phyloP scores from a whole-genome alignment of 192 early-diverging fungal species.

The Coemansia sp. region DNA sequence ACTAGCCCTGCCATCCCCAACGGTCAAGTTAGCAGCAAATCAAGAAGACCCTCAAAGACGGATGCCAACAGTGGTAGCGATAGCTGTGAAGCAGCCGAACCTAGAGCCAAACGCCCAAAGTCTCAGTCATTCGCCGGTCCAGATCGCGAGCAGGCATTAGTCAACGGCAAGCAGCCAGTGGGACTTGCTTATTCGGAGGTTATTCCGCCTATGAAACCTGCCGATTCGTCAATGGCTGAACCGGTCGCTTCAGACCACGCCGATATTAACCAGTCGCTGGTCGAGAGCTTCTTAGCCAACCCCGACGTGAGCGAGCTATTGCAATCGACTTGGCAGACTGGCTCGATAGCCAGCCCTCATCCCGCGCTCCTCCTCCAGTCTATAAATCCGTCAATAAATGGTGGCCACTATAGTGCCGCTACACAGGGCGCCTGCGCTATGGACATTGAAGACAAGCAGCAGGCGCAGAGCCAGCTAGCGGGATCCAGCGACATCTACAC shows the following conservation, averaged over 20 bases:
- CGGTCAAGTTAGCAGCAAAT: constrained; percentile 10
- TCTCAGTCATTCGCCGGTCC: constrained; percentile 15
- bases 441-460: background rate
- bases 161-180: background rate
- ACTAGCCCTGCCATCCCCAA: background rate
- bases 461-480: constrained; percentile 3
- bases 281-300: constrained; percentile 35
- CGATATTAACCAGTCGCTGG: constrained; percentile 14
- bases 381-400: background rate
- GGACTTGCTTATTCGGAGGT: background rate
- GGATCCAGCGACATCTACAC: background rate
- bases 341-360: background rate
- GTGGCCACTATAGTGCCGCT: background rate
- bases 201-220: background rate
- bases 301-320: constrained; percentile 22
- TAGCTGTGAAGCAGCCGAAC: constrained; percentile 1
- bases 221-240: background rate
- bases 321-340: constrained; percentile 16
- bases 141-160: background rate
- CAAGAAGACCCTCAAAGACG: background rate
- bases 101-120: constrained; percentile 30
- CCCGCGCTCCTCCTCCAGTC: constrained; percentile 2
- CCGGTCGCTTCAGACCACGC: background rate
- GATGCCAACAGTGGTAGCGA: background rate
- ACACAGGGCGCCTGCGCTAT: background rate